Conservation (phyloP, 768 basidiomycete genomes). For the Tricholoma saponaceum region DNA sequence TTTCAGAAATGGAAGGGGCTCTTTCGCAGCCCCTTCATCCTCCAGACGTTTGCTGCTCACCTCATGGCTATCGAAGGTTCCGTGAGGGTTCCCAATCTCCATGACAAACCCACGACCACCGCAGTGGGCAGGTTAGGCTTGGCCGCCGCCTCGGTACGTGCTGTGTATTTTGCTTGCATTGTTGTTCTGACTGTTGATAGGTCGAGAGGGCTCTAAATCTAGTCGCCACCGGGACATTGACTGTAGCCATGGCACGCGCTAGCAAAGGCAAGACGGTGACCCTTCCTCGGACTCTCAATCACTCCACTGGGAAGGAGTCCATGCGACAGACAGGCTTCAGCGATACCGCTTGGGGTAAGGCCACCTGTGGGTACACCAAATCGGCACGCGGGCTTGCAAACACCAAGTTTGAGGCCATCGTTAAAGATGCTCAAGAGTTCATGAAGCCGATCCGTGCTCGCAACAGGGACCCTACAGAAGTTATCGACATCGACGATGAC, state of each 20-base stretch:
- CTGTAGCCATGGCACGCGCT: neutral
- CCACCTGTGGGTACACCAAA: neutral
- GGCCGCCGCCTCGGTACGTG: neutral
- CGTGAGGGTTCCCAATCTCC: neutral
- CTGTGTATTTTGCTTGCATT: neutral
- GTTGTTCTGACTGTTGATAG: neutral
- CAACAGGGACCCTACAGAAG: neutral
- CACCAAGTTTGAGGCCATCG: neutral
- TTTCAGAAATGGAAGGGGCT: too few relatives aligned
- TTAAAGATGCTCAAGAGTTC: neutral
- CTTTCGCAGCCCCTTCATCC: too few relatives aligned
- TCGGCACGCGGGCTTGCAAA: neutral
- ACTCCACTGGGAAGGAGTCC: neutral
- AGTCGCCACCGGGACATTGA: neutral
- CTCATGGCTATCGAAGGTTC: neutral
- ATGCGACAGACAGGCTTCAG: neutral
- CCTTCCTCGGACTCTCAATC: neutral
- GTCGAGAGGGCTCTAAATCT: neutral
- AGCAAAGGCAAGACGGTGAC: too few relatives aligned
- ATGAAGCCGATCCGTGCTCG: neutral
- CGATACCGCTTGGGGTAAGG: too few relatives aligned
- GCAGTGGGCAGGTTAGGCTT: neutral
- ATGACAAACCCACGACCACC: too few relatives aligned
- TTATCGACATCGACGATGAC: neutral
- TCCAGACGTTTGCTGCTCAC: too few relatives aligned